Conservation (phyloP, 768 basidiomycete species). For the Mycena capillaripes region DNA sequence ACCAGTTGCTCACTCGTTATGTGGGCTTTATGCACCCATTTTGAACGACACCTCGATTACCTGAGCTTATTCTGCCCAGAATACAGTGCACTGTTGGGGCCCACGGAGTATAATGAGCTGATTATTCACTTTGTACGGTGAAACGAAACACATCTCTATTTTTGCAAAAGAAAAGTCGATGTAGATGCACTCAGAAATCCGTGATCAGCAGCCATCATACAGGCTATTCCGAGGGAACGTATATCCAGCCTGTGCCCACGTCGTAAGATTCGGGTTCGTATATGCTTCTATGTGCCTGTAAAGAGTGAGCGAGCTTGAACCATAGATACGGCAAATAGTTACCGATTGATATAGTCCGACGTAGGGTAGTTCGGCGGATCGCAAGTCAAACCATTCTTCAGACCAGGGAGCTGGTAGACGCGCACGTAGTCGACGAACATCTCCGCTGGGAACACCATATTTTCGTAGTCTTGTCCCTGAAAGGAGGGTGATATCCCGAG, state of each 20-base stretch:
- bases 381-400: constrained; percentile 81
- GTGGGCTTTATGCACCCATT: too few relatives aligned
- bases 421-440: constrained; percentile 94
- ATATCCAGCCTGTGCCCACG: constrained; percentile 85
- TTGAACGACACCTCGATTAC: too few relatives aligned
- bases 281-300: constrained; percentile 61
- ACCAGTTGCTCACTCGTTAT: too few relatives aligned
- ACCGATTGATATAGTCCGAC: constrained; percentile 77
- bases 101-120: too few relatives aligned
- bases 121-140: too few relatives aligned
- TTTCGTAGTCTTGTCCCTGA: constrained; percentile 77
- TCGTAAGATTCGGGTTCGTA: constrained; percentile 86
- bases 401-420: constrained; percentile 84
- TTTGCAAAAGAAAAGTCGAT: too few relatives aligned
- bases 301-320: constrained; percentile 8
- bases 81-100: too few relatives aligned
- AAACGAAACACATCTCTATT: too few relatives aligned
- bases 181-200: too few relatives aligned
- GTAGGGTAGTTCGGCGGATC: constrained; percentile 87
- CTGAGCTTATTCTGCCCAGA: too few relatives aligned
- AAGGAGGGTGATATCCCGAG: constrained; percentile 85
- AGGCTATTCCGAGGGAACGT: constrained; percentile 68
- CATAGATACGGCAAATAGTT: neutral
- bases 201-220: constrained; percentile 35
- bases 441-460: constrained; percentile 81